Conservation (phyloP, 257 asterid species). For the Buddleja alternifolia region DNA sequence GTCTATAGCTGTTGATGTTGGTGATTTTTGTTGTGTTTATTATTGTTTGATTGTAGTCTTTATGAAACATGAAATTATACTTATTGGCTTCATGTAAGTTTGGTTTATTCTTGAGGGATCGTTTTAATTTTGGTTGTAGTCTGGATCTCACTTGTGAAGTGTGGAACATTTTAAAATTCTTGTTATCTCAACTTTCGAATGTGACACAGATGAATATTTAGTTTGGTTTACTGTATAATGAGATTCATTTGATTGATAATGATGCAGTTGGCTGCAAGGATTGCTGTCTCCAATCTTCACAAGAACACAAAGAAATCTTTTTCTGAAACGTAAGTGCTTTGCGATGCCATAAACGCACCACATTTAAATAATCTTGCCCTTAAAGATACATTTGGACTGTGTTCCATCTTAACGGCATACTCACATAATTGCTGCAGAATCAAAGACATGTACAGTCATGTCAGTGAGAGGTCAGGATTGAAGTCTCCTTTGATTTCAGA, state of each 20-base stretch:
- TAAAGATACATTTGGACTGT: no score
- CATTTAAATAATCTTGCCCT: no score
- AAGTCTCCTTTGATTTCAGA: conserved; percentile 86
- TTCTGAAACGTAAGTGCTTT: conserved; percentile 84
- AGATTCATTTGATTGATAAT: not conserved
- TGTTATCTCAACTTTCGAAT: no score
- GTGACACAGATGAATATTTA: not conserved
- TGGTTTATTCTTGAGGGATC: no score
- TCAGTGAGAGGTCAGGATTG: conserved; percentile 80
- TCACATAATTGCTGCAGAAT: conserved; percentile 45
- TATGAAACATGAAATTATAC: not conserved
- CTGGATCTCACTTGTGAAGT: not conserved
- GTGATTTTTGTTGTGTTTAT: not conserved
- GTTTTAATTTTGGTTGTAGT: not conserved
- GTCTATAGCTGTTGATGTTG: not conserved
- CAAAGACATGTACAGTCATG: conserved; percentile 83
- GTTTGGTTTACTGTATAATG: not conserved
- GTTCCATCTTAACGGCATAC: not conserved
- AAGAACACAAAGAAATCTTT: conserved; percentile 93
- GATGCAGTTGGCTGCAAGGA: conserved; percentile 94
- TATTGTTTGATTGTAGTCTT: not conserved
- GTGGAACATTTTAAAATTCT: no score
- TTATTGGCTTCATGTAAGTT: not conserved
- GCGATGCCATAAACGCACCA: not conserved
- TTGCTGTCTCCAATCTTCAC: conserved; percentile 97